Base-by-base conservation (phyloP, 768 basidiomycete species). In the Boletus rubescentipes region DNA sequence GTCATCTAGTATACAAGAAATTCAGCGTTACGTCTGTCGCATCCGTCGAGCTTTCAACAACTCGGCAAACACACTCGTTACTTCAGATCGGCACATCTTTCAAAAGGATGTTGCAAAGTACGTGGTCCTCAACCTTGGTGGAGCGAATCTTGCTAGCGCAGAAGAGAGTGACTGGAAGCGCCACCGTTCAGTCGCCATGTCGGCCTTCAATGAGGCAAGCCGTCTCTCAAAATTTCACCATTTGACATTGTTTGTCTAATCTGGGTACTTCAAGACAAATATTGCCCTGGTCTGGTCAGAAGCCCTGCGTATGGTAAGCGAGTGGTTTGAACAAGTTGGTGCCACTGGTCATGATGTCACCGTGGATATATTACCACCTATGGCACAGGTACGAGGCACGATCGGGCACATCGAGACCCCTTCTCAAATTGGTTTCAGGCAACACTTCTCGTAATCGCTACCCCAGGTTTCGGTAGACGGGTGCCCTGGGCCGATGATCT, bases 231-330 rank as follows among this genome's bases (percentile, higher is more conserved):
- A n/a, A n/a, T n/a, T n/a, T n/a, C n/a, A n/a, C n/a, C n/a, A n/a
- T 44, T 21, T 29, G 10, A 1, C 30, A 1, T 21, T n/a, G 4
- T 51, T 23, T n/a, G n/a, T n/a, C n/a, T 53, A 21, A 61, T 26
- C 0, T 34, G 30, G 2, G 8, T n/a, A n/a, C 1, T 31, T 1
- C 30, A 50, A 80, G 79, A 69, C 73, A 11, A 78, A 80, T 32
- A 69, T 75, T 50, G 73, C 76, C 6, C 67, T 80, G n/a, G 78
- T 78, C 5, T 81, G 80, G 80, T 61, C 65, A 15, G 78, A 81
- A 57, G 70, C 75, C 0, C 67, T 73, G 10, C 72, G 71, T 31
- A 62, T 77, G 2, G 53, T 73, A 10, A 58, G 73, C 26, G 75
- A 79, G 54, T 79, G 77, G 78, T 74, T 78, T 42, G 60, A 65